phyloP scores from a whole-genome alignment of 1,284 basidiomycete genomes.

The Flammula alnicola region DNA sequence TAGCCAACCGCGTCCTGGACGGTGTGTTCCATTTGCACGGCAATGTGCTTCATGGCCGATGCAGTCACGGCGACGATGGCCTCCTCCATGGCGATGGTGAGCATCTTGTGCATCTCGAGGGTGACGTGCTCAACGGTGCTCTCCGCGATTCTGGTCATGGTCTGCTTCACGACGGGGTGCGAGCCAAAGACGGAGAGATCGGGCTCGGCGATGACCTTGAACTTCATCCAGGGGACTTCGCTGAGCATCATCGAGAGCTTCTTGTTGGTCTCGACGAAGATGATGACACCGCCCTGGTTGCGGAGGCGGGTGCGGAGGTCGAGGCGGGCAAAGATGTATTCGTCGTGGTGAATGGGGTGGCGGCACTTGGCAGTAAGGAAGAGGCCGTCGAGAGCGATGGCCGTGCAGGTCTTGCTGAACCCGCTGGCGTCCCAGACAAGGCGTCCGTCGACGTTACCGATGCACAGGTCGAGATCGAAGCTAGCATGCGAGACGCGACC shows the following conservation, averaged over 20 bases:
- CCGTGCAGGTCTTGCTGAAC: conserved; percentile 18
- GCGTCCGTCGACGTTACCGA: conserved; percentile 17
- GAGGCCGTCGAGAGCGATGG: conserved; percentile 17
- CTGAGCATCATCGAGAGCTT: conserved; percentile 25
- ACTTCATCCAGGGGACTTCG: conserved; percentile 26
- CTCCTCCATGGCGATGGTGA: conserved; percentile 23
- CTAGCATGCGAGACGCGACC: conserved; percentile 14
- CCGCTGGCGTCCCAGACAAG: conserved; percentile 19
- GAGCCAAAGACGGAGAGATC: conserved; percentile 21
- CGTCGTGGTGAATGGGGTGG: conserved; percentile 12
- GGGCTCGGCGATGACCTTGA: conserved; percentile 26
- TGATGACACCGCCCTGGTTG: conserved; percentile 15
- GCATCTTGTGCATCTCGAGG: conserved; percentile 20
- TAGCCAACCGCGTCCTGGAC: conserved; percentile 16
- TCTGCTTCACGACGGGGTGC: conserved; percentile 24
- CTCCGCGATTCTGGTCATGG: conserved; percentile 22
- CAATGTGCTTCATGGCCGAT: conserved; percentile 23
- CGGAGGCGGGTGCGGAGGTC: conserved; percentile 22
- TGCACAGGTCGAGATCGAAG: conserved; percentile 21
- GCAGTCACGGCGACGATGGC: conserved; percentile 20
- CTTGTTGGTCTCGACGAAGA: conserved; percentile 23
- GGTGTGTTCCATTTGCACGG: conserved; percentile 15
- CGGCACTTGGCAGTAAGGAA: conserved; percentile 18
- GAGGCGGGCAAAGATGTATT: conserved; percentile 13
- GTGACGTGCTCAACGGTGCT: conserved; percentile 25